Conservation (phyloP, 495 filamentous ascomycete species). For the Talaromyces adpressus region DNA sequence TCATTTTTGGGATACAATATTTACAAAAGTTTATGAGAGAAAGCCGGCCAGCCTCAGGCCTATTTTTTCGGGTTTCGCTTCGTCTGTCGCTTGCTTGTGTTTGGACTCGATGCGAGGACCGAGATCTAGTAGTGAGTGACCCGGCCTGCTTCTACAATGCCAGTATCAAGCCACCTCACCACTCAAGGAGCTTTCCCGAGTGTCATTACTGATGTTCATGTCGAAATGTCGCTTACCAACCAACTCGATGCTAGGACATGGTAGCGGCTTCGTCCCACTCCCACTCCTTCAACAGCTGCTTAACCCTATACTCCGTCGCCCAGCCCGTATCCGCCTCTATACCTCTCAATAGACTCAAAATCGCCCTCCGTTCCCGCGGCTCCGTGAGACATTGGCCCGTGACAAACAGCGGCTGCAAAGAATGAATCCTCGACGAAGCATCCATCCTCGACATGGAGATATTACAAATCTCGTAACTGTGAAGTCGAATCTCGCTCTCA, state of each 20-base stretch:
- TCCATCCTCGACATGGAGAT: slow-evolving; percentile 50
- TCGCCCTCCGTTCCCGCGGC: slow-evolving; percentile 38
- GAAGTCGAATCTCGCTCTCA: slow-evolving; percentile 43
- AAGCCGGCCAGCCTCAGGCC: too few species aligned
- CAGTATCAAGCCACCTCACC: neutral
- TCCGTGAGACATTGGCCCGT: slow-evolving; percentile 53
- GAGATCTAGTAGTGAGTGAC: too few species aligned
- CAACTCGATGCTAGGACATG: neutral
- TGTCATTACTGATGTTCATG: neutral
- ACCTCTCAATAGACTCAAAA: slow-evolving; percentile 46
- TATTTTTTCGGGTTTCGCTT: too few species aligned
- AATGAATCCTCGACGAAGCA: slow-evolving; percentile 50
- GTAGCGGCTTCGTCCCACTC: slow-evolving; percentile 28
- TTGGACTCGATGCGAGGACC: too few species aligned
- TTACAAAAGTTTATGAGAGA: neutral
- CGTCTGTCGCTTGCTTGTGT: too few species aligned
- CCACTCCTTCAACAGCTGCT: slow-evolving; percentile 52
- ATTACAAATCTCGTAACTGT: slow-evolving; percentile 51
- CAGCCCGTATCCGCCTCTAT: slow-evolving; percentile 55
- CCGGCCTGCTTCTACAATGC: neutral
- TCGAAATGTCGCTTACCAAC: neutral
- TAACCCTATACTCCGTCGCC: slow-evolving; percentile 56
- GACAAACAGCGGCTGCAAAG: slow-evolving; percentile 55
- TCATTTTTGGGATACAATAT: neutral
- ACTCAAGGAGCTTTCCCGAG: neutral